Base-by-base conservation (phyloP, 176 grass and related monocot species). In the Paspalum vaginatum region DNA sequence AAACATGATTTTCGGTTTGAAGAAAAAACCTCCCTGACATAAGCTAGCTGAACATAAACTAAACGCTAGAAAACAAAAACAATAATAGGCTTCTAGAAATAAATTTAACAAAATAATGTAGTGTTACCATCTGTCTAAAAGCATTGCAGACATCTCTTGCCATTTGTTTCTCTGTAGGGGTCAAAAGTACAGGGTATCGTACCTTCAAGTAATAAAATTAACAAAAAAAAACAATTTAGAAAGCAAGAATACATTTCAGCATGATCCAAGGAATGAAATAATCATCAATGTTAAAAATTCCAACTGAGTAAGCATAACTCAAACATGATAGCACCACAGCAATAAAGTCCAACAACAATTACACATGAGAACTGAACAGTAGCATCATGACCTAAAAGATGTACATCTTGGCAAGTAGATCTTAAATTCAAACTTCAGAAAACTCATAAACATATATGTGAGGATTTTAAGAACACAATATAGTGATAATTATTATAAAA, bases 131-230 rank as follows among this genome's bases (percentile, higher is more conserved):
- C 88, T 99, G 96, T 39, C 90, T 81, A 72, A 99, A 99, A 84
- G 96, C 96, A 74, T 22, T 86, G 80, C 85, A 99, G 75, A 99
- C 96, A 17, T 93, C 96, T 65, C 96, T 92, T 72, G 96, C 90
- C 92, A 99, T 95, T 87, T 99, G 96, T 90, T 99, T 99, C 85
- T 99, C 96, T 27, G 57, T 81, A 26, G 92, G 96, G 58, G 90
- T 95, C 61, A 99, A 84, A 81, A 99, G 86, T 59, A 99, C 96
- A 76, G 96, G 96, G 83, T 99, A 99, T 18, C 96, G 89, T 63
- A 99, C 92, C 96, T 99, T 64, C 68, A 91, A 91, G 47, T 58
- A 84, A 85, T 65, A 78, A 73, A 70, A 55, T 74, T 3, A 88
- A 55, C 55, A 63, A 14, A 14, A 26, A 15, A 81, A 78, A 22